Base-by-base conservation (phyloP, 2,329 filamentous ascomycete species). In the Leptographium procerum region DNA sequence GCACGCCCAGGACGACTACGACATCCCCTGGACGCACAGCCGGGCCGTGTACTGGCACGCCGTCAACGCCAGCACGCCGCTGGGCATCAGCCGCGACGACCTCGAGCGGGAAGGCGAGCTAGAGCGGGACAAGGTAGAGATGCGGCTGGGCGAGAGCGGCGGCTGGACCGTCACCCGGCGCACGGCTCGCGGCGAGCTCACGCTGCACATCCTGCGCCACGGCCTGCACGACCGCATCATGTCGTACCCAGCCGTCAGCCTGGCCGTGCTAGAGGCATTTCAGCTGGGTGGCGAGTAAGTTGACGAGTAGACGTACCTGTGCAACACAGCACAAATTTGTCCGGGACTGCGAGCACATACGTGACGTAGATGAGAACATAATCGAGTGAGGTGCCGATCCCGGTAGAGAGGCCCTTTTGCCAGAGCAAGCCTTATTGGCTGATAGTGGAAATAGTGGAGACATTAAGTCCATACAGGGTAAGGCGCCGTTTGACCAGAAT, bases 191-290 rank as follows among this genome's bases (percentile, higher is more conserved):
- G 81, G 81, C 1, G 57, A 77, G 0, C 71, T 84, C n/a, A 69
- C 76, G 56, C 75, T 82, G 64, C 73, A 82, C 55, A 78, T 84
- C 8, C 59, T 80, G 6, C 80, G 79, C 66, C 75, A 77, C 62
- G 81, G 81, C 0, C 65, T 82, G 19, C 81, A 84, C 58, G 81
- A 84, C 67, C 71, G 74, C 36, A 75, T 82, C 54, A 83, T 84
- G 81, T 76, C 76, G 4, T 79, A 82, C 65, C 78, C 79, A 1
- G 70, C 80, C 5, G 73, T 82, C 0, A 77, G 74, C 47, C 64
- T 79, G 59, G 80, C 80, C 2, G 70, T 83, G 10, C 71, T 75
- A 64, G 70, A 73, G 9, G 75, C 75, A 0, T 79, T 83, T 60
- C n/a, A 40, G 14, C 9, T 40, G 9, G 36, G 36, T n/a, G n/a